These are phyloP conservation scores for Arachnomyces sp. DNA, from an alignment of 2,329 filamentous ascomycete genomes.

Conservation along the genomic window DNA sequence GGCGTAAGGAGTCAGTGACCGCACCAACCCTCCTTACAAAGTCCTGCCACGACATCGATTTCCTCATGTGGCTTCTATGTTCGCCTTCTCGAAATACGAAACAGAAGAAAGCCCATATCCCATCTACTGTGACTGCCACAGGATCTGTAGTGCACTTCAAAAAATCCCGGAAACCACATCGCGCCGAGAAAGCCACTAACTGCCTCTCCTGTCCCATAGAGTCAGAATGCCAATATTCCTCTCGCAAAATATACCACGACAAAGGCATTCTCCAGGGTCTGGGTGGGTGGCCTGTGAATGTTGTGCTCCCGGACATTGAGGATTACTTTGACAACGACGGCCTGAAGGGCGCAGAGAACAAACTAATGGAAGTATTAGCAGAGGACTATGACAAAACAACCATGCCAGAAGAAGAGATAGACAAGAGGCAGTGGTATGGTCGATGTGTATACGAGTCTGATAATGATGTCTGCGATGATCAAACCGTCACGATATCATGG, in stretches of 20 bases:
- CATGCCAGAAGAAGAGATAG: constrained; percentile 42
- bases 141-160: constrained; percentile 67
- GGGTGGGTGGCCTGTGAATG: constrained; percentile 65
- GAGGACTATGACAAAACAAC: constrained; percentile 43
- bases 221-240: constrained; percentile 65
- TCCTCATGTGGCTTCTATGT: constrained; percentile 75
- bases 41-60: constrained; percentile 79
- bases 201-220: constrained; percentile 66
- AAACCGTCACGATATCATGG: constrained; percentile 73
- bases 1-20: constrained; percentile 65
- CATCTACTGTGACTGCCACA: constrained; percentile 57
- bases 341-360: constrained; percentile 37
- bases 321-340: constrained; percentile 46
- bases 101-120: constrained; percentile 52
- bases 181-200: constrained; percentile 65
- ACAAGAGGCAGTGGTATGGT: constrained; percentile 57
- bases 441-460: constrained; percentile 77
- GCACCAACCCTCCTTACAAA: constrained; percentile 76
- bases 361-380: constrained; percentile 34
- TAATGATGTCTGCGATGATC: constrained; percentile 81
- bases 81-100: constrained; percentile 39
- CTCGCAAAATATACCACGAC: constrained; percentile 66
- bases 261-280: constrained; percentile 56
- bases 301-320: constrained; percentile 75
- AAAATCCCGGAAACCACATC: constrained; percentile 59